A percentile compares a stretch with the other conserved stretches of the same genome.
These are phyloP conservation scores for Halophytophthora batemanensis DNA, from an alignment of 352 stramenopile species.

Conservation along the genomic window DNA sequence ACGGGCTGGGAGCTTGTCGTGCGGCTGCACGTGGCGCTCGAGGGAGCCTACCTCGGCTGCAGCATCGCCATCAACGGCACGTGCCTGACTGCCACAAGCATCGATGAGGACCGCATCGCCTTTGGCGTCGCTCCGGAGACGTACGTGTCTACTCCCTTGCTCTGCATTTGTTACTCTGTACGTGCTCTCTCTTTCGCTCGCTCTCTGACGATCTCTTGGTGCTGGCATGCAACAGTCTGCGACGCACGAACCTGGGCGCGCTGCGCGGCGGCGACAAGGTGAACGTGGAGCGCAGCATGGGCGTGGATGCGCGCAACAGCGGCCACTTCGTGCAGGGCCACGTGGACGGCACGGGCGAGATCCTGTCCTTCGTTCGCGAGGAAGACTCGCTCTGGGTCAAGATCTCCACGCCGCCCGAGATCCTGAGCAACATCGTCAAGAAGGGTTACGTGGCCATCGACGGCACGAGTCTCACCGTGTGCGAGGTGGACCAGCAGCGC, in stretches of 20 bases:
- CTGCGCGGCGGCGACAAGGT: constrained; percentile 90
- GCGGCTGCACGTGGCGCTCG: constrained; percentile 65
- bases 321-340: constrained; percentile 99
- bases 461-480: constrained; percentile 97
- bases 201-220: background rate
- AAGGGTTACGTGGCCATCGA: constrained; percentile 98
- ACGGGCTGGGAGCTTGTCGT: constrained; percentile 90
- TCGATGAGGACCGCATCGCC: constrained; percentile 84
- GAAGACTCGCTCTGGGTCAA: constrained; percentile 96
- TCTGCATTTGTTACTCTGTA: background rate
- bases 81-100: constrained; percentile 95
- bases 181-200: background rate
- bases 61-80: constrained; percentile 97
- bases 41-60: constrained; percentile 90
- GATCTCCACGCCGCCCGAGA: constrained; percentile 71
- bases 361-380: constrained; percentile 89
- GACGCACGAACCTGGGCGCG: constrained; percentile 87
- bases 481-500: constrained; percentile 79
- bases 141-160: constrained; percentile 14
- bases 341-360: constrained; percentile 94
- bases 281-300: constrained; percentile 91
- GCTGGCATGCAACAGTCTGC: constrained; percentile 40
- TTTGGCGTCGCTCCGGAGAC: constrained; percentile 97
- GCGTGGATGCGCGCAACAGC: constrained; percentile 91
- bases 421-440: constrained; percentile 90